Percentiles rank a stretch among this genome's conserved stretches.
Evolutionary conservation across 805 yeast genomes (phyloP).

Genomic region (Yarrowia keelungensis): DNA sequence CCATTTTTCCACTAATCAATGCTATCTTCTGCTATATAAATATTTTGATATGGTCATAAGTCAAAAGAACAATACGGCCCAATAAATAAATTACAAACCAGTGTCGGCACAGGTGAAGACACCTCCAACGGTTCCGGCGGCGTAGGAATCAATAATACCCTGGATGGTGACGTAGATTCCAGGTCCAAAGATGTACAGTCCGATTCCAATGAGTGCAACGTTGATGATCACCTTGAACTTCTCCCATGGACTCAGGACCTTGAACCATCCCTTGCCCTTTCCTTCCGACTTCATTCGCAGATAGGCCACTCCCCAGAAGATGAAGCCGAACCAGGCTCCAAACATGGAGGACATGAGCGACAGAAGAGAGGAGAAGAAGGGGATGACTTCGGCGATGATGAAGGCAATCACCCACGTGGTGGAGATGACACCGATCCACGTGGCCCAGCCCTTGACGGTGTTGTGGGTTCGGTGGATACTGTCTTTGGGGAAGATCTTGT

Average conservation of each 20-base stretch:
- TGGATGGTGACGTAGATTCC: slow-evolving; percentile 64
- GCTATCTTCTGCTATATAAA: slow-evolving; percentile 18
- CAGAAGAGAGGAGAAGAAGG: slow-evolving; percentile 65
- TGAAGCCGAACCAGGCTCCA: slow-evolving; percentile 71
- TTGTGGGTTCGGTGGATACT: slow-evolving; percentile 58
- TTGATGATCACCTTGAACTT: slow-evolving; percentile 53
- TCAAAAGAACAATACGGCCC: not conserved
- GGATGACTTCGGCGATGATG: slow-evolving; percentile 67
- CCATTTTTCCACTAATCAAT: not conserved
- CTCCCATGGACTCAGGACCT: slow-evolving; percentile 47
- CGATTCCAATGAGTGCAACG: slow-evolving; percentile 54
- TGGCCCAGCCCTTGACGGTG: slow-evolving; percentile 60
- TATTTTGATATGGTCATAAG: not conserved
- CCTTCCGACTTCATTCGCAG: slow-evolving; percentile 55
- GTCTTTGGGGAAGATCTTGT: slow-evolving; percentile 53
- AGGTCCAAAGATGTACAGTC: slow-evolving; percentile 65
- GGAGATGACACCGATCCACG: slow-evolving; percentile 57
- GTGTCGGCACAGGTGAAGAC: slow-evolving; percentile 61
- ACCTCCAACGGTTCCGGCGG: slow-evolving; percentile 57
- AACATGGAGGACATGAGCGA: slow-evolving; percentile 66
- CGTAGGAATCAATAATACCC: slow-evolving; percentile 61
- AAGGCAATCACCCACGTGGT: slow-evolving; percentile 61
- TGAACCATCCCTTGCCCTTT: slow-evolving; percentile 47
- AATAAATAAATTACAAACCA: slow-evolving; percentile 44
- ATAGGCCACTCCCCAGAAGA: slow-evolving; percentile 67